Evolutionary conservation across 2,329 filamentous ascomycete species (phyloP).

Genomic region (Xylariales sp.): DNA sequence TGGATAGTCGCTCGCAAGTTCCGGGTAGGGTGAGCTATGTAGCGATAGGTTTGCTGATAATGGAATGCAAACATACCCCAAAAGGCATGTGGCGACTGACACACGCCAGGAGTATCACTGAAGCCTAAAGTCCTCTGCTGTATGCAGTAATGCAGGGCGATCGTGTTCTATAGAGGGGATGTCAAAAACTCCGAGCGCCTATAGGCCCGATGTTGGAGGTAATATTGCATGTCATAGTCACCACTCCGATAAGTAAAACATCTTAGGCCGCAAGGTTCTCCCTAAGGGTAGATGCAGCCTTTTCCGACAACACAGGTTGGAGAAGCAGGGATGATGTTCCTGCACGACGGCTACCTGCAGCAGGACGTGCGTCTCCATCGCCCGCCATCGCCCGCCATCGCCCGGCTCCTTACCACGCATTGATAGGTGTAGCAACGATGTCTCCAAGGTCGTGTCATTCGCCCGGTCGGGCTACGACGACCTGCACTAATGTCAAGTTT

Average conservation of each 20-base stretch:
- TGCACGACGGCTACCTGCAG: conserved; percentile 35
- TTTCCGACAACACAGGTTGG: conserved; percentile 34
- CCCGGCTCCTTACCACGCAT: conserved; percentile 33
- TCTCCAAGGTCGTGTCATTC: conserved; percentile 30
- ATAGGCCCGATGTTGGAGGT: conserved; percentile 27
- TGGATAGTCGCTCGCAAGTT: conserved; percentile 7
- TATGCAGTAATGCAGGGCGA: conserved; percentile 26
- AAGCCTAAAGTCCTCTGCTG: conserved; percentile 20
- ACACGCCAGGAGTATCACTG: conserved; percentile 9
- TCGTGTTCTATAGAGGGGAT: conserved; percentile 11
- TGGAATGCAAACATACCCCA: conserved; percentile 18
- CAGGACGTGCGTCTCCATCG: conserved; percentile 30
- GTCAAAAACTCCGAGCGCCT: conserved; percentile 5
- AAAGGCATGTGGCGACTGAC: conserved; percentile 19
- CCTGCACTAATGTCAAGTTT: conserved; percentile 33
- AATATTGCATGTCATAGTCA: conserved; percentile 23
- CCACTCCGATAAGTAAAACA: conserved; percentile 24
- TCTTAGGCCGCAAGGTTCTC: conserved; percentile 27
- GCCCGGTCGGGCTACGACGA: conserved; percentile 32
- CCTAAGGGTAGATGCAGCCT: conserved; percentile 34
- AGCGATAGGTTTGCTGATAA: conserved; percentile 20
- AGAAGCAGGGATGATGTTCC: conserved; percentile 36
- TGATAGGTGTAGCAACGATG: conserved; percentile 30
- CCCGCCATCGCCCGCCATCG: conserved; percentile 26
- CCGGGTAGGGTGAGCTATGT: conserved; percentile 17